Evolutionary conservation across 106 monocot genomes (phyloP).

Genomic region (Platanthera zijinensis): DNA sequence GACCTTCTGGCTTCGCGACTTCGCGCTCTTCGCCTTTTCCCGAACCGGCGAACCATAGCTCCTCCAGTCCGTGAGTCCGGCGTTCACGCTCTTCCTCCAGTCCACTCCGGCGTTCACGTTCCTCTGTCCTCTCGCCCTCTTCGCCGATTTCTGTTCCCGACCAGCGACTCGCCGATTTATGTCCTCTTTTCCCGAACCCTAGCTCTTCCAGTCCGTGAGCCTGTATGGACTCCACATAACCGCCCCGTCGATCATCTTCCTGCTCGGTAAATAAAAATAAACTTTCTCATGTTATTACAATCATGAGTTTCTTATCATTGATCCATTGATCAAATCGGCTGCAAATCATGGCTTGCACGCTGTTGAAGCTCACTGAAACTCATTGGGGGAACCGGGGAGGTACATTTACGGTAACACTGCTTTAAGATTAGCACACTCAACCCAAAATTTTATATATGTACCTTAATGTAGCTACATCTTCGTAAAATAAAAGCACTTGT

Average conservation of each 20-base stretch:
- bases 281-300: neutral
- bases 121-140: no score
- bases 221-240: slow-evolving; percentile 92
- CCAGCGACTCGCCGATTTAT: no score
- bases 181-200: no score
- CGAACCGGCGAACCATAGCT: no score
- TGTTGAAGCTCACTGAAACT: slow-evolving; percentile 12
- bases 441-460: neutral
- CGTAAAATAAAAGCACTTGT: neutral
- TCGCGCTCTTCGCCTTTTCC: no score
- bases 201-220: no score
- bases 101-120: no score
- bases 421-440: neutral
- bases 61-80: no score
- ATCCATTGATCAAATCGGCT: neutral
- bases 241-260: slow-evolving; percentile 83
- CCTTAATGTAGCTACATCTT: neutral
- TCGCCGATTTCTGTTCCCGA: no score
- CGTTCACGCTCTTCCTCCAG: no score
- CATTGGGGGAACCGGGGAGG: neutral
- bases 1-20: no score
- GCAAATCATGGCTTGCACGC: neutral
- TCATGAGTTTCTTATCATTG: neutral
- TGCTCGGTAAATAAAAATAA: slow-evolving; percentile 49
- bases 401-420: neutral